phyloP scores from a whole-genome alignment of 805 yeast species.

The Danielozyma ontarioensis region DNA sequence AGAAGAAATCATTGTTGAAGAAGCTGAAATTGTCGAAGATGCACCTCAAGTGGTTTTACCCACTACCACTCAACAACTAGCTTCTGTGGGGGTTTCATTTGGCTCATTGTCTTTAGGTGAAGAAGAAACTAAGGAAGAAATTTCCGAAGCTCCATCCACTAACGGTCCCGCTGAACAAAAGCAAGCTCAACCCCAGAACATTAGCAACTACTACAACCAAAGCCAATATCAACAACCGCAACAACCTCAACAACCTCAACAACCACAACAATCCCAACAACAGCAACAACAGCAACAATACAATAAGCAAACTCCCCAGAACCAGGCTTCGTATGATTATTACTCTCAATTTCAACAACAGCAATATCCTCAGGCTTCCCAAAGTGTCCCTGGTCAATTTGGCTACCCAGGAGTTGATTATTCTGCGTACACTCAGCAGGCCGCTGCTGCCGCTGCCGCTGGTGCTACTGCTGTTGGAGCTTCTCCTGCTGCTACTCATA shows the following conservation, averaged over 20 bases:
- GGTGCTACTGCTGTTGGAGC: constrained; percentile 19
- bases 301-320: constrained; percentile 8
- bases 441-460: constrained; percentile 22
- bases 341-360: constrained; percentile 34
- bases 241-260: constrained; percentile 8
- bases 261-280: constrained; percentile 11
- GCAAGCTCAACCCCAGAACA: neutral
- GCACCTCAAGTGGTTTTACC: constrained; percentile 48
- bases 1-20: neutral
- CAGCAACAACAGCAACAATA: constrained; percentile 3
- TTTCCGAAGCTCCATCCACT: too few species aligned
- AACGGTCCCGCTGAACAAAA: too few species aligned
- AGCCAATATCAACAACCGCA: constrained; percentile 5
- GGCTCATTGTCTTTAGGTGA: constrained; percentile 53
- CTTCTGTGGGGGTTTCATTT: constrained; percentile 55
- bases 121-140: constrained; percentile 25
- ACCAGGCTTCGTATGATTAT: constrained; percentile 24
- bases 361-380: constrained; percentile 37
- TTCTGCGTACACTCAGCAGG: constrained; percentile 33
- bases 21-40: constrained; percentile 3
- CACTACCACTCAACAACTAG: constrained; percentile 39
- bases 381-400: constrained; percentile 34
- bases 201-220: constrained; percentile 5
- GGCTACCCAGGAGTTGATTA: constrained; percentile 43
- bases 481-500: constrained; percentile 23